Evolutionary conservation across 768 basidiomycete genomes (phyloP), one percentile per base, ranked within the genome.

Genomic region (Suillus alpinus): DNA sequence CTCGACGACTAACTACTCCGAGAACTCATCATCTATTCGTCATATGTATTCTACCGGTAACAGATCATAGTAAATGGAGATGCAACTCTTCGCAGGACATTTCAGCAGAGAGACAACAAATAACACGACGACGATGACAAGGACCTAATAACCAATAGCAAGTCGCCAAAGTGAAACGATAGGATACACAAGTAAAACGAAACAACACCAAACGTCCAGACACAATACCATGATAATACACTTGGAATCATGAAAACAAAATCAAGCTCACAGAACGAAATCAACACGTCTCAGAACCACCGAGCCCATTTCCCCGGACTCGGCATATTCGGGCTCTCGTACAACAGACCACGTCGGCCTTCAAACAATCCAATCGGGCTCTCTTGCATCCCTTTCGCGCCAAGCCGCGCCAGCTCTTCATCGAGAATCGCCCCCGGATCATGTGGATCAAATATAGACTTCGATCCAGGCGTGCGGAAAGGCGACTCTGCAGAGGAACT

Each of bases 281-380:
- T 55, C 53, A 20, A 32, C 23, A 23, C 14, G 14, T 53, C 43
- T 79, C 68, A 85, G 77, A 78, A 84, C 83, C 81, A 84, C 58
- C 77, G 73, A 18, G 77, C 74, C 69, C 81, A 81, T 66, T 81
- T 80, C 20, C 80, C 81, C 1, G 87, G 86, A 66, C 85, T 86
- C 50, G 79, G 66, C 62, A 80, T 62, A 52, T 82, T 86, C n/a
- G 91, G 91, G 69, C 89, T 91, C 63, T 90, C 86, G 65, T 91
- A 92, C 66, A 92, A 67, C 63, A 88, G 67, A 39, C 81, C 80
- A 32, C 78, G 77, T 18, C 78, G 80, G 64, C 81, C 81, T 44
- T 86, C 91, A 70, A 84, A 92, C 55, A 91, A 67, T 1, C 89
- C 88, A 0, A 75, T 79, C 0, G 89, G 90, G 66, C 88, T 91